Evolutionary conservation across 495 filamentous ascomycete species (phyloP), one percentile per base, ranked within the genome.

Genomic region (Peziza echinospora): DNA sequence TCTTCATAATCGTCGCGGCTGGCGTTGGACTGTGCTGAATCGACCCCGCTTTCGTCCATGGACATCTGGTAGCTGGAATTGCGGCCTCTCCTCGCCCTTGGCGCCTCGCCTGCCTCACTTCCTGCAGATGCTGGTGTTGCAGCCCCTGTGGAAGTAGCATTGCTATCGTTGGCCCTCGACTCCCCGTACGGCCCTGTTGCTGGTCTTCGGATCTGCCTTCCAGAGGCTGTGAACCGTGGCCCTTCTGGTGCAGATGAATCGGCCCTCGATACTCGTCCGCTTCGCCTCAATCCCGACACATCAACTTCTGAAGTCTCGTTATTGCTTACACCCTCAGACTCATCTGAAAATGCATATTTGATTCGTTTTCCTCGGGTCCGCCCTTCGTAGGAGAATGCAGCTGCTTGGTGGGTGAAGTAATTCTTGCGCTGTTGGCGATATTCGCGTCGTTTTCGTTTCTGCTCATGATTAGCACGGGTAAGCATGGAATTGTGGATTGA

Each of bases 321-420:
- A 58, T 92, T 84, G 2, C 81, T 82, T 44, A 73, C 71, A 26
- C 80, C 77, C 17, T 78, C 78, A 53, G 91, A 84, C 30, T 93
- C 85, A 37, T 93, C 84, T 0, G 84, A 93, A 59, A 81, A 96
- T 0, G 85, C 94, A 51, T 96, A 97, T 59, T 82, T 91, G 62
- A 93, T 78, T 40, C 85, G 78, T 64, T 96, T 96, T 34, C 89
- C 89, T 45, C 89, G 74, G 0, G 91, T 96, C 39, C 89, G 83
- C 28, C 91, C 91, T 65, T 97, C 89, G 62, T 96, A 96, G 44
- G 89, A 67, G 11, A 84, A 93, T 62, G 86, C 85, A 3, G 84
- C 85, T 22, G 80, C 78, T 3, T 86, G 84, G 11, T 87, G 78
- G 45, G 75, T 69, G 62, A 96, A 97, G 47, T 80, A 77, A 42